Evolutionary conservation across 1,284 basidiomycete genomes (phyloP).

Genomic region (Apiotrichum gracile): DNA sequence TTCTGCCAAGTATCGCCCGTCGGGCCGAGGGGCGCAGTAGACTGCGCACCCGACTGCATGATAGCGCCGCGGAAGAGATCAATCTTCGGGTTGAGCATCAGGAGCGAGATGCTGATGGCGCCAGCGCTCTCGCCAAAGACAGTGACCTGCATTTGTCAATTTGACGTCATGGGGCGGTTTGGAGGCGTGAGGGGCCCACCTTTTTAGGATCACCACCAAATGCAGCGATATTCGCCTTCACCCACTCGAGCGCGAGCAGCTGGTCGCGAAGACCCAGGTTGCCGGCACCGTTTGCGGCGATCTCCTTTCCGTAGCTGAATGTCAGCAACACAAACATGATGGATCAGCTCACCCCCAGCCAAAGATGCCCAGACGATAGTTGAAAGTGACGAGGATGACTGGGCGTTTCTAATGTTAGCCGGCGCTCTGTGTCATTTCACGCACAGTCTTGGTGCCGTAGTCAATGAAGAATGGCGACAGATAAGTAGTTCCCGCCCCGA

Average conservation of each 20-base stretch:
- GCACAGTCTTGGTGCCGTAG: constrained; percentile 3
- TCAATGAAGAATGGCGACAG: constrained; percentile 18
- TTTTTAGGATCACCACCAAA: constrained; percentile 51
- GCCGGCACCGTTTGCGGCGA: constrained; percentile 31
- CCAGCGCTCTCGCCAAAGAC: constrained; percentile 45
- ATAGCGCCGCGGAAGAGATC: constrained; percentile 45
- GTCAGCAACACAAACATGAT: background rate
- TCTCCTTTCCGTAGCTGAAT: constrained; percentile 29
- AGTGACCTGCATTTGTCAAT: constrained; percentile 24
- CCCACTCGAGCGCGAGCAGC: constrained; percentile 50
- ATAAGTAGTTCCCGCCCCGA: constrained; percentile 20
- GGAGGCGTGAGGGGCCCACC: too few relatives aligned
- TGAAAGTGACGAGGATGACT: constrained; percentile 47
- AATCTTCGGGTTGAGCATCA: constrained; percentile 27
- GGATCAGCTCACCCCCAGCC: constrained; percentile 40
- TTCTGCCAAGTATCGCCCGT: constrained; percentile 29
- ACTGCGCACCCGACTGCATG: constrained; percentile 44
- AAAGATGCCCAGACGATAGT: constrained; percentile 50
- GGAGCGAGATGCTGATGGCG: constrained; percentile 35
- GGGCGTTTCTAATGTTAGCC: constrained; percentile 25
- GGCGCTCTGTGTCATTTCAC: background rate
- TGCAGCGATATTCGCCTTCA: constrained; percentile 48
- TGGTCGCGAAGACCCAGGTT: constrained; percentile 50
- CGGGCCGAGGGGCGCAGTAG: constrained; percentile 27
- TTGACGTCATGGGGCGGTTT: constrained; percentile 1